Base-by-base conservation (phyloP, 116 monocot genomes). In the Iris pallida region DNA sequence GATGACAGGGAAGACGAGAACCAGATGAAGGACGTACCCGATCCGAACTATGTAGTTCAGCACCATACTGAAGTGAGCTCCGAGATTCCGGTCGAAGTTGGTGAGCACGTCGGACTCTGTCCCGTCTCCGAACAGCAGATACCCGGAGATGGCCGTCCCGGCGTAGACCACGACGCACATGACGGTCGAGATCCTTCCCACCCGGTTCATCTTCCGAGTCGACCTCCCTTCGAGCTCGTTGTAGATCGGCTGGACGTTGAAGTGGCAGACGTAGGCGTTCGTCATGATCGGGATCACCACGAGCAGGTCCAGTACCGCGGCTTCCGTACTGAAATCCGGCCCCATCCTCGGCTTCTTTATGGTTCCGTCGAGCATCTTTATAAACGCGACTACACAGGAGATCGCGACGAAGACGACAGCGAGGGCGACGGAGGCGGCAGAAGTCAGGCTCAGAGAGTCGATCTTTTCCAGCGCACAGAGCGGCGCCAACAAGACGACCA, bases 231-330 rank as follows among this genome's bases (percentile, higher is more conserved):
- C 80, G 18, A 96, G 85, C 73, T 96, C 92, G 57, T 92, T 96
- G 56, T 96, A 96, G 56, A 96, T 96, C 0, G 96, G 96, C 58
- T 87, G 96, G 7, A 96, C 87, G 62, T 96, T 96, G 66, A 96
- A 96, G 63, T 96, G 96, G 71, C 96, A 98, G 42, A 98, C 83
- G 63, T 88, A 98, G 4, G 97, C 97, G 56, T 98, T 98, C 8
- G 93, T 93, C 97, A 98, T 98, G 58, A 98, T 93, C 0, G 97
- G 97, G 62, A 98, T 80, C 2, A 98, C 97, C 40, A 98, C 93
- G 8, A 98, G 77, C 68, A 98, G 65, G 61, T 93, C 97, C 42
- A 93, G 65, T 16, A 98, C 65, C 8, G 85, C 85, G 1, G 57
- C 75, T 57, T 57, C 77, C 0, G 79, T 83, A 14, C 74, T 63